Base-by-base conservation (phyloP, 176 grass and related monocot genomes). In the Aegilops longissima region DNA sequence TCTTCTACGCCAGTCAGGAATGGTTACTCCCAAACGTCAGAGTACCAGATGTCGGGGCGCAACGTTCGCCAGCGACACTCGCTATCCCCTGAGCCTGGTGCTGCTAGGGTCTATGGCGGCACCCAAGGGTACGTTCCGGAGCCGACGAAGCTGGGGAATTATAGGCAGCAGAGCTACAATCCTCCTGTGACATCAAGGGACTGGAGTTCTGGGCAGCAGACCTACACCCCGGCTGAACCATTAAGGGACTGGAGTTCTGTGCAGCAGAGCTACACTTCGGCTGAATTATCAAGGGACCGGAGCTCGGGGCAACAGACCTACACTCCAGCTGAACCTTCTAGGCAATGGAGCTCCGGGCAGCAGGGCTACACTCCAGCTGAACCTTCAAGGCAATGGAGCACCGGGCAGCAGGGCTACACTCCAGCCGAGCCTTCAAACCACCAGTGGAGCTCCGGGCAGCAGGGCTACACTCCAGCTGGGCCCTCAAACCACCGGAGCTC, bases 11-110 rank as follows among this genome's bases (percentile, higher is more conserved):
- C 79, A 21, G 27, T 12, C 30, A 81, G 86, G 39, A 85, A 88
- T 81, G 82, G 69, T 27, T 91, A 77, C n/a, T 23, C 51, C 25
- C 69, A 61, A 16, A 18, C 49, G 1, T 20, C 49, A 0, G 82
- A 81, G 61, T 77, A 81, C 70, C 85, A 81, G 58, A 23, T 39
- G 3, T 8, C 1, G 5, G 85, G 9, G 3, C 81, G 70, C 18
- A 82, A 70, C 0, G 13, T 12, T 33, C 49, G 21, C 6, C 38
- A 23, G 36, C 82, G 70, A 21, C 77, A 35, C 59, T 88, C 82
- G 3, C 73, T 65, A 7, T 88, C 90, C 17, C 86, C 86, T 8
- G 96, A 92, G 63, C 86, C 85, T 29, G 83, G 84, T 8, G 20
- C 77, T 16, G 67, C 71, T 44, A 83, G 85, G 47, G 82, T 83